These are phyloP conservation scores for Butyriboletus loyo DNA, from an alignment of 768 basidiomycete species.

Conservation along the genomic window DNA sequence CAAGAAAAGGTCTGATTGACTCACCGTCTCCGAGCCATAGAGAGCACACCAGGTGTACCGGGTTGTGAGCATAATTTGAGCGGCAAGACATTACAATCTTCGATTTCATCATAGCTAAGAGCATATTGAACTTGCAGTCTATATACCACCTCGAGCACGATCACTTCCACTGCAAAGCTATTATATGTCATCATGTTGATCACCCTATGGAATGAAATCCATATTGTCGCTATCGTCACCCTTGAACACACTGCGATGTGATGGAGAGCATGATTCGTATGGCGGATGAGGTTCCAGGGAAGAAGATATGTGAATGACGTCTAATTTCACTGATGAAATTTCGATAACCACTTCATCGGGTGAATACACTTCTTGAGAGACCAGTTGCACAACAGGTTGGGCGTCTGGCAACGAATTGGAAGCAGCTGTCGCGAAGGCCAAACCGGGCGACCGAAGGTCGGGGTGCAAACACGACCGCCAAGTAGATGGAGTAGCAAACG, in stretches of 20 bases:
- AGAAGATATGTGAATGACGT: slow-evolving; percentile 9
- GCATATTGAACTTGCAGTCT: slow-evolving; percentile 38
- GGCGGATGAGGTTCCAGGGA: slow-evolving; percentile 32
- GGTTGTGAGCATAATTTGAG: slow-evolving; percentile 29
- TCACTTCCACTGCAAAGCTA: slow-evolving; percentile 41
- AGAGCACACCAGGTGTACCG: slow-evolving; percentile 28
- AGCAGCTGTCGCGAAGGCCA: neutral
- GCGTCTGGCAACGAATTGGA: neutral
- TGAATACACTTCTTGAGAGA: slow-evolving; percentile 16
- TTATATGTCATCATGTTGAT: slow-evolving; percentile 35
- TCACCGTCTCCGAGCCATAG: slow-evolving; percentile 21
- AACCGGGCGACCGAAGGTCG: slow-evolving; percentile 5
- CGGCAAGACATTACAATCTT: slow-evolving; percentile 47
- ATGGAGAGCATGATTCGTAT: slow-evolving; percentile 60
- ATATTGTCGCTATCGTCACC: slow-evolving; percentile 59
- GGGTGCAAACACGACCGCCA: slow-evolving; percentile 15
- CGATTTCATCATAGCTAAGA: slow-evolving; percentile 45
- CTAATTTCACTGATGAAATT: slow-evolving; percentile 9
- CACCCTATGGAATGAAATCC: slow-evolving; percentile 65
- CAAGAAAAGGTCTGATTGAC: slow-evolving; percentile 21
- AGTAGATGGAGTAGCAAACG: slow-evolving; percentile 14
- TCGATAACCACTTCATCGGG: slow-evolving; percentile 11
- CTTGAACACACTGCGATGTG: slow-evolving; percentile 42
- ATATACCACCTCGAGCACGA: slow-evolving; percentile 47
- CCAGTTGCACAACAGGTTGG: neutral